Conservation (phyloP, 2,329 filamentous ascomycete species). For the Epichloe brachyelytri region DNA sequence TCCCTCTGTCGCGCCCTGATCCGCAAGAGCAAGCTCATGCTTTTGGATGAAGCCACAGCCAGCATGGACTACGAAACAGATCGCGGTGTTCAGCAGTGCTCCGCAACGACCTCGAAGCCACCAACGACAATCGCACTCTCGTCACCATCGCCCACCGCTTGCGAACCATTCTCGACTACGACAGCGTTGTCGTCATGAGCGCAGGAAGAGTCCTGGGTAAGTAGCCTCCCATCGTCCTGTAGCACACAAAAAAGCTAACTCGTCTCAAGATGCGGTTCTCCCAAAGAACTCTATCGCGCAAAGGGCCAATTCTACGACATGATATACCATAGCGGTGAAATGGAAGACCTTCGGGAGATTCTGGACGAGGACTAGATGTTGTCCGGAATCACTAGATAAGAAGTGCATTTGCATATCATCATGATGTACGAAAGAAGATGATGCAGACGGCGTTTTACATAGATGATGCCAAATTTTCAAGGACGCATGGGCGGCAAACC, state of each 20-base stretch:
- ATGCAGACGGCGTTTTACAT: not conserved
- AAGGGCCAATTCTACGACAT: slow-evolving; percentile 39
- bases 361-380: slow-evolving; percentile 11
- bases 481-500: no score
- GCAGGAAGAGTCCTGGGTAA: slow-evolving; percentile 38
- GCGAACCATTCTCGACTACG: slow-evolving; percentile 46
- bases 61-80: slow-evolving; percentile 48
- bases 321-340: slow-evolving; percentile 41
- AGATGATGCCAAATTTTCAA: not conserved
- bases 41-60: slow-evolving; percentile 46
- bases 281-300: slow-evolving; percentile 30
- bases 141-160: slow-evolving; percentile 46
- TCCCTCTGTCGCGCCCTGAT: slow-evolving; percentile 44
- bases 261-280: slow-evolving; percentile 28
- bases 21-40: slow-evolving; percentile 39
- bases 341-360: slow-evolving; percentile 29
- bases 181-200: slow-evolving; percentile 44
- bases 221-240: slow-evolving; percentile 6
- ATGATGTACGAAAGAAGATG: not conserved
- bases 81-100: slow-evolving; percentile 40
- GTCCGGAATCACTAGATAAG: not conserved
- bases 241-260: not conserved
- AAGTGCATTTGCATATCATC: not conserved
- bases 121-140: slow-evolving; percentile 34
- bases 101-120: slow-evolving; percentile 32